Evolutionary conservation across 805 yeast species (phyloP), one percentile per base, ranked within the genome.

Genomic region (Candida ovalis): DNA sequence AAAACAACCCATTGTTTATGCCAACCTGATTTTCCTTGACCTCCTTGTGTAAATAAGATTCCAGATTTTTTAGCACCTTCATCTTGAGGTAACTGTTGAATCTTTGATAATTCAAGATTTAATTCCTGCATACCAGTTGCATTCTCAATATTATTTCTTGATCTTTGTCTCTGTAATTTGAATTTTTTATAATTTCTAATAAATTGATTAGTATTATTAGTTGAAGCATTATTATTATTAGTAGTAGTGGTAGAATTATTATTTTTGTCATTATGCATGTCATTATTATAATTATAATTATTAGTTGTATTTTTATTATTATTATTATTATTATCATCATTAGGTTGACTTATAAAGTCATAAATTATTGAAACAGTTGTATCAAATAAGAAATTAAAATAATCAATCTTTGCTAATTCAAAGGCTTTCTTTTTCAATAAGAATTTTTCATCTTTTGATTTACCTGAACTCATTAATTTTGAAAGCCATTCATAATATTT

Each of bases 1-100:
- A 88, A 70, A 0, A 82, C 87, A 0, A 89, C 86, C 91, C 96
- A 87, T 62, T 85, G 90, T 58, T 88, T 88, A 63, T 88, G 95
- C 97, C 96, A 90, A 3, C 86, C 84, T 21, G 72, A 77, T 50
- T 77, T 78, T 0, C 82, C 81, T 48, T 78, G 80, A 0, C 84
- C 85, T 0, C 83, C 82, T 33, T 77, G 67, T 1, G 80, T 73
- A 57, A 77, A 81, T n/a, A 82, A 60, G 12, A 81, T 72, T 0
- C 86, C 87, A 0, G 69, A 52, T 48, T 63, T 64, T n/a, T 48
- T 43, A 8, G 60, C 36, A 3, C 25, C 37, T 10, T 43, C 24
- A 13, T 50, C 18, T 3, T 49, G 19, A 17, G 47, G 30, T 15
- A 44, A 32, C 7, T 45, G 42, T 24, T 41, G 44, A 32, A 51